Evolutionary conservation across 1,139 yeast genomes (phyloP).

Genomic region (Geotrichum fermentans): DNA sequence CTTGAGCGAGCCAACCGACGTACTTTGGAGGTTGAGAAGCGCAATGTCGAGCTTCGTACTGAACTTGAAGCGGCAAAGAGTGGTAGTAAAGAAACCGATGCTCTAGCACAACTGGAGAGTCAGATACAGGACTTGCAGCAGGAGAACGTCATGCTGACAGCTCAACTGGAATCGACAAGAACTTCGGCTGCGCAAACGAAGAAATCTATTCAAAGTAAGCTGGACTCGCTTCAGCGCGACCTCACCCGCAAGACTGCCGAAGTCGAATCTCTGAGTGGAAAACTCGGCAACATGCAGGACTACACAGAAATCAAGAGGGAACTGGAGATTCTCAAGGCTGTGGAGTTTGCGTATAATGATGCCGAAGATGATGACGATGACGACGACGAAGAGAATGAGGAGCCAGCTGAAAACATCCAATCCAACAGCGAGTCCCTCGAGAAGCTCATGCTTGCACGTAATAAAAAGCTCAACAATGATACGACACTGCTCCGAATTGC

Average conservation of each 20-base stretch:
- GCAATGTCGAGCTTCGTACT: constrained; percentile 69
- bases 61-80: constrained; percentile 54
- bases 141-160: constrained; percentile 55
- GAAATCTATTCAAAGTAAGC: constrained; percentile 33
- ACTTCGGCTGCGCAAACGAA: constrained; percentile 24
- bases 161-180: constrained; percentile 48
- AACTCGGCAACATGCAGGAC: constrained; percentile 69
- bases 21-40: constrained; percentile 63
- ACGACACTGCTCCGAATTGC: constrained; percentile 54
- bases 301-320: constrained; percentile 79
- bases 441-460: constrained; percentile 50
- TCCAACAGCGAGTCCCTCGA: constrained; percentile 30
- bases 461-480: constrained; percentile 58
- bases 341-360: constrained; percentile 48
- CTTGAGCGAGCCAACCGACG: constrained; percentile 68
- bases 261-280: constrained; percentile 46
- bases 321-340: constrained; percentile 62
- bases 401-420: constrained; percentile 37
- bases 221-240: constrained; percentile 45
- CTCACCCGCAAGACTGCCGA: constrained; percentile 48
- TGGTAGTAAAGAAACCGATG: constrained; percentile 46
- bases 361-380: constrained; percentile 35
- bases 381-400: constrained; percentile 34
- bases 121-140: constrained; percentile 39
- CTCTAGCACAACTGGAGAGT: constrained; percentile 37